Percentiles rank a stretch among this genome's conserved stretches.
These are phyloP conservation scores for Lachnellula subtilissima DNA, from an alignment of 2,329 filamentous ascomycete genomes.

Conservation along the genomic window DNA sequence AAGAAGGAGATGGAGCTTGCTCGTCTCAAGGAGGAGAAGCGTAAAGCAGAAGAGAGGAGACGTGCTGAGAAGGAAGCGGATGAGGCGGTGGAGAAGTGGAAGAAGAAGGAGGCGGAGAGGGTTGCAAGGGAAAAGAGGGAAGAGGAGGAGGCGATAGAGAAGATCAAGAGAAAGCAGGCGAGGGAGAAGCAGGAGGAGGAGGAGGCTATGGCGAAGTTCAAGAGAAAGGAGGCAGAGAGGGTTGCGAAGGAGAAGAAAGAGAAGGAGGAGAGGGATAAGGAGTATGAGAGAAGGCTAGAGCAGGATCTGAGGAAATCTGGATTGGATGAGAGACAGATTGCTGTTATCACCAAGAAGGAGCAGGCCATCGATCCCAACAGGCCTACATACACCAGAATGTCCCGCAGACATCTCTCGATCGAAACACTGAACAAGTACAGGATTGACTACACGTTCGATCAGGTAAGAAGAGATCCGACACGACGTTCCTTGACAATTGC, in stretches of 20 bases:
- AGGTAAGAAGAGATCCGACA: slow-evolving; percentile 37
- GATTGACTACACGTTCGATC: slow-evolving; percentile 54
- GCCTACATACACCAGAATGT: slow-evolving; percentile 61
- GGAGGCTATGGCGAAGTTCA: slow-evolving; percentile 49
- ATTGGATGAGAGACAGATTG: slow-evolving; percentile 53
- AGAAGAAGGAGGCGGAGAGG: slow-evolving; percentile 35
- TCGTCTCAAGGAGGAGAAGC: slow-evolving; percentile 42
- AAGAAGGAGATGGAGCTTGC: slow-evolving; percentile 35
- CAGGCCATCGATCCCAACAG: slow-evolving; percentile 40
- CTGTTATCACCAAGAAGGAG: slow-evolving; percentile 54
- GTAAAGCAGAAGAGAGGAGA: slow-evolving; percentile 39
- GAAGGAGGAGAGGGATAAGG: slow-evolving; percentile 30
- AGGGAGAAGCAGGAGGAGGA: slow-evolving; percentile 41
- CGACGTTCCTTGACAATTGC: not conserved
- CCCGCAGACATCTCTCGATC: slow-evolving; percentile 55
- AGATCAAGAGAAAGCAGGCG: slow-evolving; percentile 40
- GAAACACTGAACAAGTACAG: slow-evolving; percentile 53
- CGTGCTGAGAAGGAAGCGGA: slow-evolving; percentile 40
- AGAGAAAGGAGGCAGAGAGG: slow-evolving; percentile 31
- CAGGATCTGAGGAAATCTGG: slow-evolving; percentile 55
- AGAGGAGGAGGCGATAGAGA: slow-evolving; percentile 46
- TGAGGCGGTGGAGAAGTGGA: slow-evolving; percentile 49
- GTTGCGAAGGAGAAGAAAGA: slow-evolving; percentile 34
- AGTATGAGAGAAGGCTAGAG: slow-evolving; percentile 46
- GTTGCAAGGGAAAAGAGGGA: slow-evolving; percentile 44